A percentile compares a stretch with the other conserved stretches of the same genome.
phyloP scores from a whole-genome alignment of 192 early-diverging fungal species.

The Podila epigama region DNA sequence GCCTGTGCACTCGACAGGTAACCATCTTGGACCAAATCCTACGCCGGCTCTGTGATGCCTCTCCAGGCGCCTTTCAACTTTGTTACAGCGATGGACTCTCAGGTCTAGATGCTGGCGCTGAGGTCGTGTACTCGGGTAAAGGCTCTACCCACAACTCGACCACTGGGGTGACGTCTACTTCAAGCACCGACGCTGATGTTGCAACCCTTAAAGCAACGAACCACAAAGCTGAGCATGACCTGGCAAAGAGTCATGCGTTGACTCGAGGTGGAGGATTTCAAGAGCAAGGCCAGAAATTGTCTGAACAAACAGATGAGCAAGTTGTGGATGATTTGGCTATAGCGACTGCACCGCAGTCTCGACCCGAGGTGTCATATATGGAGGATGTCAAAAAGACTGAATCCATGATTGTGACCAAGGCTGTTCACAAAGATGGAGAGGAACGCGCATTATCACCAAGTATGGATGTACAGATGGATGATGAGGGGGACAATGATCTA shows the following conservation, averaged over 20 bases:
- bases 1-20: slow-evolving; percentile 19
- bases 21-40: slow-evolving; percentile 23
- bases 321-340: no score
- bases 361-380: no score
- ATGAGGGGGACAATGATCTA: background rate
- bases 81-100: slow-evolving; percentile 34
- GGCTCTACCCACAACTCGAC: background rate
- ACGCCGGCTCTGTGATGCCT: slow-evolving; percentile 30
- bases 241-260: no score
- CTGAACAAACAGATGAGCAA: no score
- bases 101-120: slow-evolving; percentile 28
- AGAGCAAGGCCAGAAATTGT: no score
- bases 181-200: background rate
- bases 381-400: no score
- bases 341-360: no score
- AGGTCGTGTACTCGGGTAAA: slow-evolving; percentile 35
- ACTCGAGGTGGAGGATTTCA: no score
- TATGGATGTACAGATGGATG: background rate
- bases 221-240: no score
- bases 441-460: no score
- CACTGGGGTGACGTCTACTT: background rate
- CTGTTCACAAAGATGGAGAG: background rate
- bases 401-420: no score
- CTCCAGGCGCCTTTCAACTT: slow-evolving; percentile 28
- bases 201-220: background rate